These are phyloP conservation scores for Leucocoprinus sp. DNA, from an alignment of 768 basidiomycete species.

Conservation along the genomic window DNA sequence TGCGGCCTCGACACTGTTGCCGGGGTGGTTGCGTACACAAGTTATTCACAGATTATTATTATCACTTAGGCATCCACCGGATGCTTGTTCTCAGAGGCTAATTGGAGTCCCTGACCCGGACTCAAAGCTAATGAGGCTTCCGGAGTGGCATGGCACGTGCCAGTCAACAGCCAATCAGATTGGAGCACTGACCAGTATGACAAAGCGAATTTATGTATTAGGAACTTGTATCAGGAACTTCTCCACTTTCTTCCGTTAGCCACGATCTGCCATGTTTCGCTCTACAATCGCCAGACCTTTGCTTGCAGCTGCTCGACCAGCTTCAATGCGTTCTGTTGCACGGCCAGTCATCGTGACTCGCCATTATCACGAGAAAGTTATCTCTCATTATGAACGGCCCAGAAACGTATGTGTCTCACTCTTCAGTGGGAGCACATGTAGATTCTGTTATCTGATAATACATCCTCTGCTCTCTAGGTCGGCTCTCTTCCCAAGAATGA, in stretches of 20 bases:
- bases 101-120: neutral
- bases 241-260: slow-evolving; percentile 20
- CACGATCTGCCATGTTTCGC: slow-evolving; percentile 55
- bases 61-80: too few relatives aligned
- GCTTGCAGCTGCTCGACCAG: slow-evolving; percentile 38
- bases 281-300: slow-evolving; percentile 46
- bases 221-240: slow-evolving; percentile 9
- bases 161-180: slow-evolving; percentile 7
- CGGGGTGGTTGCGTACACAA: too few relatives aligned
- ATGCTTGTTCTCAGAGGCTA: too few relatives aligned
- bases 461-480: slow-evolving; percentile 47
- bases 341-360: slow-evolving; percentile 48
- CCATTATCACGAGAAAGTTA: slow-evolving; percentile 92
- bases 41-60: too few relatives aligned
- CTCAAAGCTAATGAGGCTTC: slow-evolving; percentile 4
- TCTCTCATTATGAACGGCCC: slow-evolving; percentile 95
- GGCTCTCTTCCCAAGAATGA: slow-evolving; percentile 93
- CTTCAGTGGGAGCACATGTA: slow-evolving; percentile 16
- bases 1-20: too few relatives aligned
- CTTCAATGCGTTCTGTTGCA: slow-evolving; percentile 27
- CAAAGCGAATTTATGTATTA: slow-evolving; percentile 3
- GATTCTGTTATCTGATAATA: slow-evolving; percentile 51
- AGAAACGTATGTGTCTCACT: slow-evolving; percentile 69
- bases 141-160: slow-evolving; percentile 6
- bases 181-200: slow-evolving; percentile 6